Evolutionary conservation across 2,329 filamentous ascomycete genomes (phyloP), one percentile per base, ranked within the genome.

Genomic region (Metarhizium guizhouense): DNA sequence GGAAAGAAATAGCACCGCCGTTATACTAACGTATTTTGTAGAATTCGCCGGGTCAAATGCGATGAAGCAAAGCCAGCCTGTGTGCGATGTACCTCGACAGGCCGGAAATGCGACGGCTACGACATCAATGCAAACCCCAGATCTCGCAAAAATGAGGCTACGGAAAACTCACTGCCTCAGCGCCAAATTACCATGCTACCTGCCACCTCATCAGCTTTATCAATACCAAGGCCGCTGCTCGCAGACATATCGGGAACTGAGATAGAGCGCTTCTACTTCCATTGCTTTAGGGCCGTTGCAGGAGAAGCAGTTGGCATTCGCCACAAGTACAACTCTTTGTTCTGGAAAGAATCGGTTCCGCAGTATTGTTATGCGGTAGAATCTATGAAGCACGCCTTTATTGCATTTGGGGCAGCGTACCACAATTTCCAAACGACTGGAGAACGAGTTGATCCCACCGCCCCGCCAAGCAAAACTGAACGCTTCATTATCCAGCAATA

Each of bases 401-500:
- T 71, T 29, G 69, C 70, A 7, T 63, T 72, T 4, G 66, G 68
- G 10, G 64, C 67, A 5, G 66, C 69, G 11, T 63, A 65, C 60
- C 64, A 60, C 36, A 61, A 64, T 52, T 65, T 61, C 53, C 63
- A 58, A 57, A 58, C 51, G 20, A 47, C 51, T 5, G 57, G 55
- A 20, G 47, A 47, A 20, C 40, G 48, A 42, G 48, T 48, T 7
- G 54, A 61, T 52, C 56, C 58, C 30, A 53, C 60, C 14, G 52
- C 60, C 42, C 55, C 59, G 34, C 60, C 61, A 5, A 63, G 63
- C 29, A 60, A 67, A 32, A 61, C 68, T 3, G 70, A 73, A 51
- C 60, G 69, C 6, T 71, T 73, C 58, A 67, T 67, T 45, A 68
- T 74, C 55, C 65, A 70, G 54, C 69, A 73, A 53, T 73, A 74